Percentiles rank a stretch among this genome's conserved stretches.
Conservation (phyloP, 306 rosid species). For the Castanea crenata region DNA sequence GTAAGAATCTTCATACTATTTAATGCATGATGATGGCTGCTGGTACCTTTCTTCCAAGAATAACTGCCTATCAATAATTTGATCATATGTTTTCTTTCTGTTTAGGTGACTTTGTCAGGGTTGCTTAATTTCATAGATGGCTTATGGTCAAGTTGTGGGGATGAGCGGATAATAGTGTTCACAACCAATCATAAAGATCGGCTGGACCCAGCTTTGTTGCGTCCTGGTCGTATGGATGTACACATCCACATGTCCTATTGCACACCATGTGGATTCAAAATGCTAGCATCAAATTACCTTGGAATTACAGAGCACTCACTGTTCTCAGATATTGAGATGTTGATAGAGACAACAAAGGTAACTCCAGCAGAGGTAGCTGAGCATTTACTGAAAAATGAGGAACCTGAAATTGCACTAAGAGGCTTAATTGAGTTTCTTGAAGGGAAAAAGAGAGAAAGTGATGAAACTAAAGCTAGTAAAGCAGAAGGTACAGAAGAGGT, state of each 20-base stretch:
- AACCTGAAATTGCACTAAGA: conserved; percentile 20
- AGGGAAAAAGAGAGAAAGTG: conserved; percentile 11
- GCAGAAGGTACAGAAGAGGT: background rate
- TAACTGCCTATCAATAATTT: background rate
- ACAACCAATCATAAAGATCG: conserved; percentile 29
- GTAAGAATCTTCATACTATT: too few relatives aligned
- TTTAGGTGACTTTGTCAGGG: conserved; percentile 26
- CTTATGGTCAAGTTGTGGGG: conserved; percentile 35
- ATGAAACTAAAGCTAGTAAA: background rate
- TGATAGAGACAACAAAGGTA: conserved; percentile 3
- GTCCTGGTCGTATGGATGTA: conserved; percentile 39
- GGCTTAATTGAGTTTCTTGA: conserved; percentile 22
- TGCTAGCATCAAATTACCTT: conserved; percentile 20
- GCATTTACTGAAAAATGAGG: conserved; percentile 30
- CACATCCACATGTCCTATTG: conserved; percentile 33
- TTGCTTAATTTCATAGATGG: conserved; percentile 38
- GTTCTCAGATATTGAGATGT: conserved; percentile 15
- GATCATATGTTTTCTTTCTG: background rate
- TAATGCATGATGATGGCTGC: too few relatives aligned
- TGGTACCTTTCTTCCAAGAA: background rate
- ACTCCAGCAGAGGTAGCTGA: conserved; percentile 28
- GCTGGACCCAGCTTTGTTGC: conserved; percentile 31
- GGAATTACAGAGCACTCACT: conserved; percentile 19
- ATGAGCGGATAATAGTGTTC: conserved; percentile 31
- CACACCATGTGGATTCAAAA: conserved; percentile 25